Percentiles rank a stretch among this genome's conserved stretches.
phyloP scores from a whole-genome alignment of 2,329 filamentous ascomycete genomes.

The Sordariomycetes sp. region DNA sequence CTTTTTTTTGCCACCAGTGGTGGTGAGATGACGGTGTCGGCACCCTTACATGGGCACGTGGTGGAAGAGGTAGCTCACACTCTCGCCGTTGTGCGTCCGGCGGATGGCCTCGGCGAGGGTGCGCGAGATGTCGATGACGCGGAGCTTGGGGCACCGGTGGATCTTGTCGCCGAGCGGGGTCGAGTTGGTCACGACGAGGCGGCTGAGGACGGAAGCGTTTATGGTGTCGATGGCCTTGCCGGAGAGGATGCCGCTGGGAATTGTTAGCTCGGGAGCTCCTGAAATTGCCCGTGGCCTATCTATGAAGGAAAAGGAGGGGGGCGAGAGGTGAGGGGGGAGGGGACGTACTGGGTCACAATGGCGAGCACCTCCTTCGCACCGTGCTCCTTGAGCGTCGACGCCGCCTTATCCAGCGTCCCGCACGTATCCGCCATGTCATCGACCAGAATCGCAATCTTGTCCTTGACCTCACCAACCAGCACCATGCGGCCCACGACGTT shows the following conservation, averaged over 20 bases:
- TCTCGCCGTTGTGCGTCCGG: constrained; percentile 51
- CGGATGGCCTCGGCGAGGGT: constrained; percentile 62
- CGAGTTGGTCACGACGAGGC: constrained; percentile 80
- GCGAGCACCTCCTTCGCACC: constrained; percentile 82
- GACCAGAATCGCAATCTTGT: constrained; percentile 88
- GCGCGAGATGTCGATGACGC: constrained; percentile 84
- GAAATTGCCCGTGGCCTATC: neutral
- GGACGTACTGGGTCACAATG: constrained; percentile 64
- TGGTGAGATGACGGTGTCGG: no score
- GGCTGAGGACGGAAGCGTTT: constrained; percentile 63
- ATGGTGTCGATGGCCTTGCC: constrained; percentile 79
- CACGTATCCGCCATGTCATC: constrained; percentile 98
- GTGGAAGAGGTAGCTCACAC: constrained; percentile 5
- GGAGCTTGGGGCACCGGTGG: constrained; percentile 62
- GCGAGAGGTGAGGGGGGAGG: neutral
- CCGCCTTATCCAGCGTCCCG: constrained; percentile 64
- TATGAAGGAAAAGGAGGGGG: neutral
- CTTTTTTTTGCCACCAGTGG: no score
- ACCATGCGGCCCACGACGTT: constrained; percentile 87
- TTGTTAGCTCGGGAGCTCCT: neutral
- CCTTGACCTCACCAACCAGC: constrained; percentile 85
- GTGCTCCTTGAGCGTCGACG: constrained; percentile 75
- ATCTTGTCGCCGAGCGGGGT: constrained; percentile 54
- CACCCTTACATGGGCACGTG: constrained; percentile 5
- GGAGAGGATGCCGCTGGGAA: constrained; percentile 57